These are phyloP conservation scores for Fusarium sp. DNA, from an alignment of 2,329 filamentous ascomycete species.

Conservation along the genomic window DNA sequence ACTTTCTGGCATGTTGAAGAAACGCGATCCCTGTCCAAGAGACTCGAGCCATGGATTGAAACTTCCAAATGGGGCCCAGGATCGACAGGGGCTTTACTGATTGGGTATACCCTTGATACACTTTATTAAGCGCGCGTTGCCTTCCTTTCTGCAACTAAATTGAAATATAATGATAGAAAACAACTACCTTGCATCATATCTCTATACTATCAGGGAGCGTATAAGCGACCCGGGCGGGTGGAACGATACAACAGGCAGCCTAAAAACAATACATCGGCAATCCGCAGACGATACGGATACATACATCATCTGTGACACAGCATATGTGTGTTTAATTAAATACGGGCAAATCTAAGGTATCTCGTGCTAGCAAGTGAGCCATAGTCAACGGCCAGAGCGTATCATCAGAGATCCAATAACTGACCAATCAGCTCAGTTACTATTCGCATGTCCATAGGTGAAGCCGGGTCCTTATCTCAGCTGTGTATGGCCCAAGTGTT, in stretches of 20 bases:
- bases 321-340: neutral
- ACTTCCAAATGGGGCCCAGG: slow-evolving; percentile 20
- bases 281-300: neutral
- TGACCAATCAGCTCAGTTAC: neutral
- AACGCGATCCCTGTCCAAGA: slow-evolving; percentile 13
- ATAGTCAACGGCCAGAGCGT: too few relatives aligned
- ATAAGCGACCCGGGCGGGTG: slow-evolving; percentile 1
- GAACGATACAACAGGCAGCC: neutral
- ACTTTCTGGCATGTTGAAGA: slow-evolving; percentile 8
- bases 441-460: too few relatives aligned
- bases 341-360: too few relatives aligned
- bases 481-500: slow-evolving; percentile 1
- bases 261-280: neutral
- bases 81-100: slow-evolving; percentile 39
- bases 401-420: too few relatives aligned
- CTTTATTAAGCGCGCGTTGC: slow-evolving; percentile 1
- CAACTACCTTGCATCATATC: neutral
- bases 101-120: neutral
- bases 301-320: neutral
- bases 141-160: neutral
- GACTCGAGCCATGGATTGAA: neutral
- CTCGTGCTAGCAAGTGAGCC: too few relatives aligned
- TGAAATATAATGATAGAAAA: neutral
- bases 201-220: neutral
- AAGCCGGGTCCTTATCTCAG: too few relatives aligned